Base-by-base conservation (phyloP, 2,329 filamentous ascomycete species). In the Aureobasidium subglaciale region DNA sequence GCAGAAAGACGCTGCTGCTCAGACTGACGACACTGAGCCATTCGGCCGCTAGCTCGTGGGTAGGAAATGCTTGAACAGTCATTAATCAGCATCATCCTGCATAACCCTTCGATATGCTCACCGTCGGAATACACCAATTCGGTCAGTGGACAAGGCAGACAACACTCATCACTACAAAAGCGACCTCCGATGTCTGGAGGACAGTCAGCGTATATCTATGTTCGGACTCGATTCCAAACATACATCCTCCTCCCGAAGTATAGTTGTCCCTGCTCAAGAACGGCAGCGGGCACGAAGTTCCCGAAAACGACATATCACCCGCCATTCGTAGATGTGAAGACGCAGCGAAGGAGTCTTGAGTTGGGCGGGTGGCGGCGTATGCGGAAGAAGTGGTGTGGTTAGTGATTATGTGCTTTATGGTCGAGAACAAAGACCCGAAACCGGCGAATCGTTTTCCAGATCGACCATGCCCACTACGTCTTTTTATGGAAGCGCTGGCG, bases 71-170 rank as follows among this genome's bases (percentile, higher is more conserved):
- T 64, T 43, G 16, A 34, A 38, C 20, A 18, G 13, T 8, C n/a
- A n/a, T n/a, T n/a, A n/a, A 10, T 34, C n/a, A 38, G 29, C 18
- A 43, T 54, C 16, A 2, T 54, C 11, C 4, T 10, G n/a, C 9
- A 43, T 5, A 27, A 5, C 18, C 5, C 9, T 3, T 20, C 5
- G n/a, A 15, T 15, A 15, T 13, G 30, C 48, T 35, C 29, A 81
- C 79, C 69, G 62, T 80, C 74, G 29, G 73, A 71, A 63, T 82
- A 84, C 55, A 79, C 71, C 87, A 87, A 95, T 58, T 90, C 80
- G 20, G 86, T 84, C 65, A 88, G 77, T 11, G 90, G 90, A 68
- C 90, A 96, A 58, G 90, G 90, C 50, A 96, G 72, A 68, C 90
- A 96, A 69, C 90, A 96, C 41, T 74, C 77, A 15, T 81, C 61